A percentile compares a stretch with the other conserved stretches of the same genome.
phyloP scores from a whole-genome alignment of 208 protist species.

The Acanthamoeba culbertsoni region DNA sequence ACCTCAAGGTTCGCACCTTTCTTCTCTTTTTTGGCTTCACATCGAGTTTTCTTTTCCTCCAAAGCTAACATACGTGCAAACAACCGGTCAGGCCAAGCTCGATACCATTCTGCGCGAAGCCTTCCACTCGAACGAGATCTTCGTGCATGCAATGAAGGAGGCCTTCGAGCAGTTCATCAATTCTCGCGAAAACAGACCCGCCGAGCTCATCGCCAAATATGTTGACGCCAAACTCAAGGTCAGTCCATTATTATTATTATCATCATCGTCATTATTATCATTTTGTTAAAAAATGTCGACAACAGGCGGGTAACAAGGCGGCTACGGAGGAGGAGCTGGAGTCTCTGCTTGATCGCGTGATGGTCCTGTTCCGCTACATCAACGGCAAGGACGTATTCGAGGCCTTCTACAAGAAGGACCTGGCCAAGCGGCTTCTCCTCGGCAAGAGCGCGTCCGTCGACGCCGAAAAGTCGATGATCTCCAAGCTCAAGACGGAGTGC shows the following conservation, averaged over 20 bases:
- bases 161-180: conserved; percentile 90
- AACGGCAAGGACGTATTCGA: conserved; percentile 94
- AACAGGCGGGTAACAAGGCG: conserved; percentile 68
- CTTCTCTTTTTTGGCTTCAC: not conserved
- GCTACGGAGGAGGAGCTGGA: conserved; percentile 80
- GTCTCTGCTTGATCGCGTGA: conserved; percentile 69
- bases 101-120: conserved; percentile 62
- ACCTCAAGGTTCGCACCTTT: conserved; percentile 79
- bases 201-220: conserved; percentile 89
- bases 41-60: not conserved
- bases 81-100: conserved; percentile 60
- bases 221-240: conserved; percentile 89
- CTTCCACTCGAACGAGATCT: conserved; percentile 70
- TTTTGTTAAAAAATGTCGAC: not conserved
- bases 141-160: conserved; percentile 86
- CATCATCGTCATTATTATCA: not conserved
- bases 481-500: conserved; percentile 91
- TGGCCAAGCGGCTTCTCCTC: conserved; percentile 92
- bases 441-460: conserved; percentile 85
- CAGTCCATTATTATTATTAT: not conserved
- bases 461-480: conserved; percentile 91
- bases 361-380: conserved; percentile 89
- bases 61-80: not conserved
- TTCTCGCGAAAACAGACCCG: conserved; percentile 85
- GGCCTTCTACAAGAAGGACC: conserved; percentile 93